Percentiles rank a stretch among this genome's conserved stretches.
Evolutionary conservation across 2,329 filamentous ascomycete species (phyloP).

Genomic region (Kalmusia sp.): DNA sequence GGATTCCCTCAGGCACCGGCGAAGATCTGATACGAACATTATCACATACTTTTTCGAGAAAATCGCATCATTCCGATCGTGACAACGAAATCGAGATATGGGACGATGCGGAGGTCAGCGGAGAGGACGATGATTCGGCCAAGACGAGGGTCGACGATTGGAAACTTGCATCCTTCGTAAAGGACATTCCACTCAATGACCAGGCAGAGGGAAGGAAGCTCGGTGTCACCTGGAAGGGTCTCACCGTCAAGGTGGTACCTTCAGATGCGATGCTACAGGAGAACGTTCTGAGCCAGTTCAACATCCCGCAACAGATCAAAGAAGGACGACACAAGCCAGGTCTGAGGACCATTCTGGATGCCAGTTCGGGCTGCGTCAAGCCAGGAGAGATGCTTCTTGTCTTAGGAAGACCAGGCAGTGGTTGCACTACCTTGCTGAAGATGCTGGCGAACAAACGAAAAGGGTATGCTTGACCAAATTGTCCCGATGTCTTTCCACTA

Average conservation of each 20-base stretch:
- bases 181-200: constrained; percentile 12
- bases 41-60: not conserved
- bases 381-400: constrained; percentile 58
- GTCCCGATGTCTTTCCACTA: too few relatives aligned
- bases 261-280: constrained; percentile 23
- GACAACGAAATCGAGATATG: not conserved
- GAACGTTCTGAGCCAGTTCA: constrained; percentile 24
- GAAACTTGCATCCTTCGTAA: constrained; percentile 6
- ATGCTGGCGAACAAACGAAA: not conserved
- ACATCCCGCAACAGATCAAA: constrained; percentile 19
- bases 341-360: constrained; percentile 49
- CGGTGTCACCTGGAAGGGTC: constrained; percentile 21
- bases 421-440: constrained; percentile 56
- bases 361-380: constrained; percentile 66
- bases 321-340: constrained; percentile 17
- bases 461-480: not conserved
- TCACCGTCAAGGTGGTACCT: constrained; percentile 23
- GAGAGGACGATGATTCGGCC: not conserved
- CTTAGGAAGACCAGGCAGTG: constrained; percentile 55
- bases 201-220: constrained; percentile 1
- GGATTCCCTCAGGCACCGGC: not conserved
- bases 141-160: constrained; percentile 7
- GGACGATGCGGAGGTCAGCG: constrained; percentile 1
- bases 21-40: not conserved
- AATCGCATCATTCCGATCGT: not conserved